Evolutionary conservation across 2,329 filamentous ascomycete species (phyloP).

Genomic region (Trichoderma semiorbis): DNA sequence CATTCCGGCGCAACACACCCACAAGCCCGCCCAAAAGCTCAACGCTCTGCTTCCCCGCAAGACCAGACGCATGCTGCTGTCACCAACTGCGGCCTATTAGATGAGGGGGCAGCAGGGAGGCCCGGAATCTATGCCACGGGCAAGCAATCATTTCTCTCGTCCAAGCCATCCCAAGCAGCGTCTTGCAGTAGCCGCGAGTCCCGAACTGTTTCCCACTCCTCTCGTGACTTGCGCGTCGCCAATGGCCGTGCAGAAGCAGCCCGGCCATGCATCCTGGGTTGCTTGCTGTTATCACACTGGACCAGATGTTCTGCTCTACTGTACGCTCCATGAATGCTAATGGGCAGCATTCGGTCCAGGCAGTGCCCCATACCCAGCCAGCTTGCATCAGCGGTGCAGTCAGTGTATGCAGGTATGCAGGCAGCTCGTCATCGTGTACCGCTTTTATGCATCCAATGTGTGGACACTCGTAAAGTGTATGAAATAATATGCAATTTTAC

Average conservation of each 20-base stretch:
- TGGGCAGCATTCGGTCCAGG: not conserved
- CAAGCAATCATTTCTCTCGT: not conserved
- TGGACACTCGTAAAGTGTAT: not conserved
- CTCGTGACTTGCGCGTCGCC: conserved; percentile 4
- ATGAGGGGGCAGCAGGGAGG: not conserved
- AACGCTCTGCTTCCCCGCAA: conserved; percentile 1
- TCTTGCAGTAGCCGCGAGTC: conserved; percentile 15
- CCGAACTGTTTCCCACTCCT: not conserved
- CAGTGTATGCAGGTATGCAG: not conserved
- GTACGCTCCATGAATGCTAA: not conserved
- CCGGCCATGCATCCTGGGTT: not conserved
- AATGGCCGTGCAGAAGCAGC: not conserved
- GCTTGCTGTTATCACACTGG: not conserved
- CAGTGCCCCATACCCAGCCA: not conserved
- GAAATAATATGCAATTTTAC: not conserved
- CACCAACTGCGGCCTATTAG: conserved; percentile 5
- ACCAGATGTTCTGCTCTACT: not conserved
- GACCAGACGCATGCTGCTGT: not conserved
- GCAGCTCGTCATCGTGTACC: not conserved
- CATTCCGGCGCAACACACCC: not conserved
- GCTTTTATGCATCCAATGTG: not conserved
- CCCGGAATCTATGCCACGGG: not conserved
- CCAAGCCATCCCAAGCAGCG: not conserved
- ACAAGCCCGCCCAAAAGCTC: not conserved
- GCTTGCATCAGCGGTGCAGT: no score